Percentiles rank a stretch among this genome's conserved stretches.
These are phyloP conservation scores for Colletotrichum tofieldiae DNA, from an alignment of 2,329 filamentous ascomycete species.

Conservation along the genomic window DNA sequence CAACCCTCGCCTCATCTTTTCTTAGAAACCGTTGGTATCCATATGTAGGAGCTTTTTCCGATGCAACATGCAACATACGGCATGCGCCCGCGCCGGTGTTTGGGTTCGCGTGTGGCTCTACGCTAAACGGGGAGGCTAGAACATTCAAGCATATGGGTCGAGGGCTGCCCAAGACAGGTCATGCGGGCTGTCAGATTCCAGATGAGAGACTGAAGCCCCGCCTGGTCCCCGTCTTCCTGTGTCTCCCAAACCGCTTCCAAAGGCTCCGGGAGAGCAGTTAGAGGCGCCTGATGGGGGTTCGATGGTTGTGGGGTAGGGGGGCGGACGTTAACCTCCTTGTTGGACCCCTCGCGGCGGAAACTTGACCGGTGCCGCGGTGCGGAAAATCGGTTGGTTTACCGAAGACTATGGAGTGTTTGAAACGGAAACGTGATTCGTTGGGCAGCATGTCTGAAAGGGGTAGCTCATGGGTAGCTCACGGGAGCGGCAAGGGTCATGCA, in stretches of 20 bases:
- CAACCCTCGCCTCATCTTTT: constrained; percentile 15
- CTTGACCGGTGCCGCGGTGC: constrained; percentile 21
- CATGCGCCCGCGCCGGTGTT: background rate
- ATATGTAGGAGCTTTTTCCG: constrained; percentile 6
- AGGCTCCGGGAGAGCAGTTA: constrained; percentile 36
- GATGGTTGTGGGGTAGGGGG: background rate
- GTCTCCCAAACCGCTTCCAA: background rate
- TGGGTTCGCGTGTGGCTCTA: background rate
- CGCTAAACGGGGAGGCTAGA: constrained; percentile 24
- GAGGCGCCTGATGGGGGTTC: constrained; percentile 19
- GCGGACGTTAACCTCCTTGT: constrained; percentile 1
- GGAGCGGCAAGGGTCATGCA: background rate
- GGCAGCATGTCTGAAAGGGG: background rate
- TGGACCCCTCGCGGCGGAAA: constrained; percentile 18
- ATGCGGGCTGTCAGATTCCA: constrained; percentile 32
- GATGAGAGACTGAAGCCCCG: constrained; percentile 21
- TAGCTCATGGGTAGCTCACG: background rate
- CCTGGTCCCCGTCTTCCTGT: background rate
- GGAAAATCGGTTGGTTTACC: constrained; percentile 32
- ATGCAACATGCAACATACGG: constrained; percentile 1
- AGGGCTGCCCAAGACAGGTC: constrained; percentile 37
- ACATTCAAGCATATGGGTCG: constrained; percentile 26
- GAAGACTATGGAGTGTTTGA: background rate
- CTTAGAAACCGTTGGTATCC: constrained; percentile 1
- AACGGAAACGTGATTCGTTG: constrained; percentile 11